Conservation (phyloP, 768 basidiomycete genomes). For the Boletales sp. region DNA sequence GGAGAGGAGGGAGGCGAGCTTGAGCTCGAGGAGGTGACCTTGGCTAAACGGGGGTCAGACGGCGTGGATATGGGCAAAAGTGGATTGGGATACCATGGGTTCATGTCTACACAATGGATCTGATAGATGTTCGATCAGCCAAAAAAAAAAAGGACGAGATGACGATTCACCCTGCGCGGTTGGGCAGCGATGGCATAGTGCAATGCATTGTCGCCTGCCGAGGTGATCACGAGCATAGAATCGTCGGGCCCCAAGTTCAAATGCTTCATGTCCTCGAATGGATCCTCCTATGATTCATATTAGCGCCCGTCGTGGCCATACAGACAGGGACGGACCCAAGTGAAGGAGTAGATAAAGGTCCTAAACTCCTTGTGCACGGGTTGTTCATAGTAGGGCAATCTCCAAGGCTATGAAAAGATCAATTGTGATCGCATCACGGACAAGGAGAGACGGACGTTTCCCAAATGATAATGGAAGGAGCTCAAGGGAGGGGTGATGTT, state of each 20-base stretch:
- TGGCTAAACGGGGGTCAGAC: constrained; percentile 38
- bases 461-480: constrained; percentile 60
- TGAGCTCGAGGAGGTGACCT: constrained; percentile 76
- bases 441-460: constrained; percentile 33
- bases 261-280: constrained; percentile 65
- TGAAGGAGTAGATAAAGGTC: constrained; percentile 63
- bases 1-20: constrained; percentile 60
- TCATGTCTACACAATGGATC: constrained; percentile 75
- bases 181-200: constrained; percentile 70
- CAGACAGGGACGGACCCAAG: constrained; percentile 39
- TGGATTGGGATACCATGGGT: constrained; percentile 44
- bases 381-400: constrained; percentile 68
- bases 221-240: constrained; percentile 69
- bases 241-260: constrained; percentile 58
- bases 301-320: background rate
- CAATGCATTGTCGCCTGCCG: constrained; percentile 76
- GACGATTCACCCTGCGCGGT: constrained; percentile 45
- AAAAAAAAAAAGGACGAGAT: background rate
- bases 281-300: constrained; percentile 54
- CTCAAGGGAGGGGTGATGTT: constrained; percentile 53
- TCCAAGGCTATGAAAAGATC: constrained; percentile 44
- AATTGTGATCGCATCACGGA: background rate
- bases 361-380: constrained; percentile 65
- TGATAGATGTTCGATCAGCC: constrained; percentile 9
- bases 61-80: background rate